These are phyloP conservation scores for Microsporum audouinii DNA, from an alignment of 2,329 filamentous ascomycete genomes.

Conservation along the genomic window DNA sequence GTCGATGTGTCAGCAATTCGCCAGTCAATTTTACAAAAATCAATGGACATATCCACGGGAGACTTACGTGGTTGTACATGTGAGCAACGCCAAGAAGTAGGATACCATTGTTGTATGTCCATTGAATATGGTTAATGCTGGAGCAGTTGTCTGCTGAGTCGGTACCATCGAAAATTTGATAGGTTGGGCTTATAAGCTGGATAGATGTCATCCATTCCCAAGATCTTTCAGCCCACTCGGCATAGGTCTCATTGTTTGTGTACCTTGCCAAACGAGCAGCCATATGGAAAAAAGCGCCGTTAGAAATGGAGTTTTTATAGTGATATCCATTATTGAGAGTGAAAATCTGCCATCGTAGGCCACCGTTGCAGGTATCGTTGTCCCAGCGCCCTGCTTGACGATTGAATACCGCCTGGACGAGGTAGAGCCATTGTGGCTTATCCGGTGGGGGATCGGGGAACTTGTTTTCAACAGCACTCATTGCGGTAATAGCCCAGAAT, in stretches of 20 bases:
- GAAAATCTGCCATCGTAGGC: slow-evolving; percentile 78
- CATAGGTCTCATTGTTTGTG: slow-evolving; percentile 68
- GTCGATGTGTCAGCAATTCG: neutral
- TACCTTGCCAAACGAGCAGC: slow-evolving; percentile 61
- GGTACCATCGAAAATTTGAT: slow-evolving; percentile 46
- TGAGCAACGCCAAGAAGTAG: slow-evolving; percentile 45
- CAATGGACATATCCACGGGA: neutral
- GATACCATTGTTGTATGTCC: slow-evolving; percentile 48
- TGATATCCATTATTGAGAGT: slow-evolving; percentile 58
- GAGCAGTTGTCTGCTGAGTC: slow-evolving; percentile 44
- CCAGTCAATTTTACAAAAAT: neutral
- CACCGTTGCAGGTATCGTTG: slow-evolving; percentile 53
- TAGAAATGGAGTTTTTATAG: slow-evolving; percentile 49
- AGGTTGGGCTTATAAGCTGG: slow-evolving; percentile 41
- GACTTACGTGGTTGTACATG: slow-evolving; percentile 44
- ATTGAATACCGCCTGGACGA: slow-evolving; percentile 71
- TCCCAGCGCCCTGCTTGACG: slow-evolving; percentile 65
- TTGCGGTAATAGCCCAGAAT: slow-evolving; percentile 76
- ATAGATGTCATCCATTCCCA: slow-evolving; percentile 46
- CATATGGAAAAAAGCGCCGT: slow-evolving; percentile 48
- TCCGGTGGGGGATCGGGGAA: slow-evolving; percentile 56
- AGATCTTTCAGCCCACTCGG: slow-evolving; percentile 59
- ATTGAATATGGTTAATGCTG: slow-evolving; percentile 42
- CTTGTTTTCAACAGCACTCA: slow-evolving; percentile 65
- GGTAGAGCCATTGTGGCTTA: slow-evolving; percentile 62